Evolutionary conservation across 805 yeast species (phyloP), one percentile per base, ranked within the genome.

Genomic region (Metschnikowia rubicola): DNA sequence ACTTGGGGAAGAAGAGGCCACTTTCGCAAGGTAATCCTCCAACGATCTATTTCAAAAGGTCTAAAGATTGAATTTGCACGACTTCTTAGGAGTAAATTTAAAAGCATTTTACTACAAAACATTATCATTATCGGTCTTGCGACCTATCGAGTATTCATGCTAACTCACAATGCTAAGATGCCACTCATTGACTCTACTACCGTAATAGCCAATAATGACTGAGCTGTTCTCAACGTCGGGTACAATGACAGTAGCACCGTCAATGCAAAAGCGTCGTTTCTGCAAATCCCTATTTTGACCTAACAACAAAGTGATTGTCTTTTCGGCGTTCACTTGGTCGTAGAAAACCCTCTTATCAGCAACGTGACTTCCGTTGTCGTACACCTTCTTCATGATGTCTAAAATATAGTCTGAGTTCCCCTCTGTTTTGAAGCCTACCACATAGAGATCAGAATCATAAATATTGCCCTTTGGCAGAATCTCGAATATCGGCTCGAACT

Each of bases 401-500:
- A 83, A 67, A 12, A 81, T 71, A 42, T 68, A 63, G 30, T 45
- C 44, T 1, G 45, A 37, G 15, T 51, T 59, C 10, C 66, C 62
- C 10, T 64, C 61, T 29, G 71, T 68, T 1, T 65, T 66, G 48
- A 84, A 75, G 12, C 74, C 63, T 0, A 84, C 64, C 41, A 79
- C 55, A 55, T 74, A 75, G n/a, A 83, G 60, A 17, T 61, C 60
- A 19, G 63, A 60, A 9, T 73, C 66, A 4, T 70, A 62, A 5
- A 81, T 70, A 36, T 68, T 56, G 0, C 86, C 82, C 1, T 61
- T 45, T 0, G 94, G 94, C 45, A 87, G 83, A 11, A 86, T 83
- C 28, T 63, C 68, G 55, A 84, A 86, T 0, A 73, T 74, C 6
- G 80, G 71, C 61, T 86, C 94, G 46, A 86, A 78, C 37, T 70